A percentile compares a stretch with the other conserved stretches of the same genome.
phyloP scores from a whole-genome alignment of 2,329 filamentous ascomycete species.

The Diaporthe eres region DNA sequence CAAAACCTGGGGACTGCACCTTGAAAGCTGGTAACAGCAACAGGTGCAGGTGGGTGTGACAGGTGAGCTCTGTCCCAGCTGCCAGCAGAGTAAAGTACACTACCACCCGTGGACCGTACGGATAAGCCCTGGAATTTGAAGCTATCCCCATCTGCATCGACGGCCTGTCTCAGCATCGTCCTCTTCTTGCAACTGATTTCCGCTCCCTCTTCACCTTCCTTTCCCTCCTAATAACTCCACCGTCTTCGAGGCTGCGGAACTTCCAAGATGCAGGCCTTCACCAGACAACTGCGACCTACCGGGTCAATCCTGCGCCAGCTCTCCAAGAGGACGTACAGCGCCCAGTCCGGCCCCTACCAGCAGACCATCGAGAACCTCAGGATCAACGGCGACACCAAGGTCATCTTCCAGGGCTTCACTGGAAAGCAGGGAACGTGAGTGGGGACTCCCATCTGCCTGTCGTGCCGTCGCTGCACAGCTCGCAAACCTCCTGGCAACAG shows the following conservation, averaged over 20 bases:
- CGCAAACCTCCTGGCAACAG: conserved; percentile 1
- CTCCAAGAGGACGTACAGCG: conserved; percentile 81
- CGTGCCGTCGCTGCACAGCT: neutral
- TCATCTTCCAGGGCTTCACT: conserved; percentile 97
- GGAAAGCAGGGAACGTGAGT: conserved; percentile 95
- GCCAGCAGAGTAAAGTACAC: conserved; percentile 22
- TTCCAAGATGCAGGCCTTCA: conserved; percentile 86
- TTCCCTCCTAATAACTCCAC: neutral
- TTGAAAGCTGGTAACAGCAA: conserved; percentile 15
- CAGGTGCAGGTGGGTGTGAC: conserved; percentile 1
- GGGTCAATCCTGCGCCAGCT: conserved; percentile 76
- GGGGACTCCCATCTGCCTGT: neutral
- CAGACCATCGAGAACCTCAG: conserved; percentile 87
- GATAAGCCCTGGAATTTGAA: conserved; percentile 30
- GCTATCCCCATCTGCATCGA: conserved; percentile 33
- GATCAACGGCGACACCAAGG: conserved; percentile 93
- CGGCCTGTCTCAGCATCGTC: conserved; percentile 16
- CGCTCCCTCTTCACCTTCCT: conserved; percentile 4
- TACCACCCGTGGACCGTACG: conserved; percentile 4
- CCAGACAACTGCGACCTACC: conserved; percentile 78
- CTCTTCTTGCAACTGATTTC: conserved; percentile 38
- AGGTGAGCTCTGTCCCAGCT: conserved; percentile 21
- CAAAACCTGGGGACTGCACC: neutral
- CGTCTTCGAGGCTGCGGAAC: conserved; percentile 35
- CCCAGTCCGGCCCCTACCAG: conserved; percentile 77